phyloP scores from a whole-genome alignment of 2,329 filamentous ascomycete species.

The Microcyclosporella mali region DNA sequence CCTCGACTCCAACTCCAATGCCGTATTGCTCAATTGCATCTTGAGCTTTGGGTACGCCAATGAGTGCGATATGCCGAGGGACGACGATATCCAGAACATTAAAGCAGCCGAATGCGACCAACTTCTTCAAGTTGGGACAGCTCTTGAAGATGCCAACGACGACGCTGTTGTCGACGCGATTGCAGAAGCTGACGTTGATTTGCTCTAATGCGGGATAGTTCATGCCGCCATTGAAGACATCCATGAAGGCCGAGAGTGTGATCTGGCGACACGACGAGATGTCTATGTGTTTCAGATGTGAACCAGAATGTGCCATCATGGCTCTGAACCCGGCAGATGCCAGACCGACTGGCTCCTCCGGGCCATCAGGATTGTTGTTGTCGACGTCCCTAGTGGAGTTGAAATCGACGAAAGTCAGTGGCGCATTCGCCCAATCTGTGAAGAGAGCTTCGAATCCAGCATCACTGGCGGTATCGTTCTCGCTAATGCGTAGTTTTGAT shows the following conservation, averaged over 20 bases:
- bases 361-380: conserved; percentile 59
- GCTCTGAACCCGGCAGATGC: conserved; percentile 70
- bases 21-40: conserved; percentile 51
- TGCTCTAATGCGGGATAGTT: conserved; percentile 64
- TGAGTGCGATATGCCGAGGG: conserved; percentile 52
- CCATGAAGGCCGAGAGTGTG: conserved; percentile 61
- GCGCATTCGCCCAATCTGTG: conserved; percentile 65
- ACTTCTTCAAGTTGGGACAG: conserved; percentile 44
- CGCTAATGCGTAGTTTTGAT: conserved; percentile 71
- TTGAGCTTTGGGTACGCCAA: conserved; percentile 54
- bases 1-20: conserved; percentile 31
- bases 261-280: conserved; percentile 84
- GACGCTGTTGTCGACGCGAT: conserved; percentile 48
- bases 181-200: conserved; percentile 58
- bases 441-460: conserved; percentile 68
- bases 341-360: conserved; percentile 61
- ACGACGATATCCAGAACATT: conserved; percentile 51
- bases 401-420: conserved; percentile 65
- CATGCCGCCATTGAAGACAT: conserved; percentile 58
- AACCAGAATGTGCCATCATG: conserved; percentile 76
- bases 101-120: conserved; percentile 60
- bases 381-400: conserved; percentile 73
- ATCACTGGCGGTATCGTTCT: conserved; percentile 71
- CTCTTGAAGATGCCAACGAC: conserved; percentile 48
- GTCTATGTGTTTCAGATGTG: conserved; percentile 60